A percentile compares a stretch with the other conserved stretches of the same genome.
These are phyloP conservation scores for Apiospora aurea DNA, from an alignment of 2,329 filamentous ascomycete genomes.

Conservation along the genomic window DNA sequence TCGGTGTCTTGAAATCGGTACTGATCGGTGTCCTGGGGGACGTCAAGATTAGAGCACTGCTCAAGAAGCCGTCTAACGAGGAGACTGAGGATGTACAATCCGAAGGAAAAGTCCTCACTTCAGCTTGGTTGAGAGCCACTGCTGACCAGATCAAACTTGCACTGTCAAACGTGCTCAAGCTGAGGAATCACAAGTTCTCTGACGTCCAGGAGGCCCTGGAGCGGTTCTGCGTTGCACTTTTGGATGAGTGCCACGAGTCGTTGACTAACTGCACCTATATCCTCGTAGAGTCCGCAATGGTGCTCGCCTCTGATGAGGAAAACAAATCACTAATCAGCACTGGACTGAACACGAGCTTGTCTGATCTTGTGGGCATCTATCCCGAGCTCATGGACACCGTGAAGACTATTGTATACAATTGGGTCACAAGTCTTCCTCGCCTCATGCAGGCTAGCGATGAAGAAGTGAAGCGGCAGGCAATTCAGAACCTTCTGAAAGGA, in stretches of 20 bases:
- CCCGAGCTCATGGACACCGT: slow-evolving; percentile 67
- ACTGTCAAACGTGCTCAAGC: slow-evolving; percentile 76
- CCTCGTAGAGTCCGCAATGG: slow-evolving; percentile 82
- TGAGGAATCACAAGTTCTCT: slow-evolving; percentile 73
- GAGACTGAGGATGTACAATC: slow-evolving; percentile 37
- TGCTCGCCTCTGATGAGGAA: slow-evolving; percentile 63
- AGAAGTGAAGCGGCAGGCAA: slow-evolving; percentile 71
- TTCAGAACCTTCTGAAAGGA: slow-evolving; percentile 79
- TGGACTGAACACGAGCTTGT: slow-evolving; percentile 63
- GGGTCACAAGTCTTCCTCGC: slow-evolving; percentile 81
- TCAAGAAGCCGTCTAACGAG: slow-evolving; percentile 44
- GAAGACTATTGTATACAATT: slow-evolving; percentile 77
- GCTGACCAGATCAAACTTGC: slow-evolving; percentile 83
- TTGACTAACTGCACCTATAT: slow-evolving; percentile 73
- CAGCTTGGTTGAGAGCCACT: slow-evolving; percentile 81
- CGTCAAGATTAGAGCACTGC: slow-evolving; percentile 57
- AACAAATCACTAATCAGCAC: slow-evolving; percentile 51
- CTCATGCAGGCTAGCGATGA: slow-evolving; percentile 88
- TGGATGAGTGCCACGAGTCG: slow-evolving; percentile 80
- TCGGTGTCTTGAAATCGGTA: slow-evolving; percentile 64
- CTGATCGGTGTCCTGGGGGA: slow-evolving; percentile 65
- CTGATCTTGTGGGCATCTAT: slow-evolving; percentile 69
- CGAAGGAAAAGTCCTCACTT: slow-evolving; percentile 47
- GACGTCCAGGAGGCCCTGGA: slow-evolving; percentile 75
- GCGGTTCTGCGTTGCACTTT: slow-evolving; percentile 73